phyloP scores from a whole-genome alignment of 1,284 basidiomycete species.

The Termitomyces sp. region DNA sequence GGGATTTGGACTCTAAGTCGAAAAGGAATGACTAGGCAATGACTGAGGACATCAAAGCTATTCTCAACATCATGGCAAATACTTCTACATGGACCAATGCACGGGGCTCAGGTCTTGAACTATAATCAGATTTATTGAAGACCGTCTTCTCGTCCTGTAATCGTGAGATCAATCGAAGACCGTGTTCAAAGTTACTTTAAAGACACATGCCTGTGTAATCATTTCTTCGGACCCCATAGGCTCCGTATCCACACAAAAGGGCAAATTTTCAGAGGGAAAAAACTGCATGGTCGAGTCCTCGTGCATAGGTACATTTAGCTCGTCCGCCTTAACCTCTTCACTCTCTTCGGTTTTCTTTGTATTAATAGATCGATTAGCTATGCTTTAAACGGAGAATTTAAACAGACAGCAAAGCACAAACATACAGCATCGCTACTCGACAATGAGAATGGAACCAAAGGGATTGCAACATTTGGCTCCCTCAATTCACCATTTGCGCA shows the following conservation, averaged over 20 bases:
- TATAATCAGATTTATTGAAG: not conserved
- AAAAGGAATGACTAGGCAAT: conserved; percentile 2
- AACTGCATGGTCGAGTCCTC: not conserved
- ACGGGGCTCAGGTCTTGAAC: not conserved
- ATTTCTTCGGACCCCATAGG: not conserved
- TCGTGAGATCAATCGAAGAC: not conserved
- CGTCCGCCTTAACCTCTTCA: not conserved
- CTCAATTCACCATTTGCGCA: not conserved
- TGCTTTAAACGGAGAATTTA: not conserved
- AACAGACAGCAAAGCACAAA: not conserved
- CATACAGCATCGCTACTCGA: not conserved
- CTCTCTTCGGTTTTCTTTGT: not conserved
- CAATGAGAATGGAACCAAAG: not conserved
- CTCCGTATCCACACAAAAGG: not conserved
- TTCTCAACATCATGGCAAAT: not conserved
- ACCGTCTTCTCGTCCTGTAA: not conserved
- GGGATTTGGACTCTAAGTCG: not conserved
- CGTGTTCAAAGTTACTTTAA: not conserved
- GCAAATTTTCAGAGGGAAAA: not conserved
- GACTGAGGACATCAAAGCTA: not conserved
- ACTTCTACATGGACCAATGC: conserved; percentile 4
- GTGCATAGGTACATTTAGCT: not conserved
- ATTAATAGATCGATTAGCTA: not conserved
- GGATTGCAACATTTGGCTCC: not conserved
- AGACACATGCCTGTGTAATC: not conserved